Percentiles rank a stretch among this genome's conserved stretches.
Conservation (phyloP, 352 stramenopile genomes). For the Globisporangium iwayamae region DNA sequence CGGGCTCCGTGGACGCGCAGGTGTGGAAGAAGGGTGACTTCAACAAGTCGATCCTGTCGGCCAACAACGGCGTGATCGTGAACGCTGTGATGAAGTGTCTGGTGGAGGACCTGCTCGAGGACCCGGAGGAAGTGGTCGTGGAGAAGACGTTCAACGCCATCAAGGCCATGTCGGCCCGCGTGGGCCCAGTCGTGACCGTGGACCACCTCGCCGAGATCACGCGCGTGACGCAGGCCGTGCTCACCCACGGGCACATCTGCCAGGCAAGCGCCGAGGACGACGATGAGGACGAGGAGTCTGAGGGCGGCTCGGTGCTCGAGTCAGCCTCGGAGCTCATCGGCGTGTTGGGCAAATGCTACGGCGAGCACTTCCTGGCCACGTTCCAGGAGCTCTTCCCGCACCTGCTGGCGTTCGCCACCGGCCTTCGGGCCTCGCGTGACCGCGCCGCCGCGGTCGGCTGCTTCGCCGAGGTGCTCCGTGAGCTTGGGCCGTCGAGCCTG, state of each 20-base stretch:
- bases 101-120: constrained; percentile 75
- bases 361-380: constrained; percentile 87
- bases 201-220: constrained; percentile 82
- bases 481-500: constrained; percentile 77
- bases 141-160: constrained; percentile 95
- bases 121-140: constrained; percentile 87
- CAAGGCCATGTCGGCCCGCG: constrained; percentile 93
- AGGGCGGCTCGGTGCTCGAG: constrained; percentile 93
- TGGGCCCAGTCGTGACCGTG: constrained; percentile 88
- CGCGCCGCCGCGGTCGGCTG: constrained; percentile 93
- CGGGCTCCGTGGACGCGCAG: constrained; percentile 71
- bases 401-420: constrained; percentile 90
- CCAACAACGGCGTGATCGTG: constrained; percentile 74
- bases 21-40: constrained; percentile 85
- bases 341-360: constrained; percentile 93
- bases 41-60: constrained; percentile 70
- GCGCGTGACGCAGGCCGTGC: constrained; percentile 83
- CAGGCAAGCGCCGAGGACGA: constrained; percentile 88
- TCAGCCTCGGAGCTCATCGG: constrained; percentile 92
- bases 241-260: constrained; percentile 89
- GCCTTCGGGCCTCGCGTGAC: constrained; percentile 87
- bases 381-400: constrained; percentile 89
- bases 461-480: constrained; percentile 93
- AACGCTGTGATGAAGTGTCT: constrained; percentile 78
- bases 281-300: constrained; percentile 90